These are phyloP conservation scores for Globisporangium nagaii DNA, from an alignment of 352 stramenopile species.

Conservation along the genomic window DNA sequence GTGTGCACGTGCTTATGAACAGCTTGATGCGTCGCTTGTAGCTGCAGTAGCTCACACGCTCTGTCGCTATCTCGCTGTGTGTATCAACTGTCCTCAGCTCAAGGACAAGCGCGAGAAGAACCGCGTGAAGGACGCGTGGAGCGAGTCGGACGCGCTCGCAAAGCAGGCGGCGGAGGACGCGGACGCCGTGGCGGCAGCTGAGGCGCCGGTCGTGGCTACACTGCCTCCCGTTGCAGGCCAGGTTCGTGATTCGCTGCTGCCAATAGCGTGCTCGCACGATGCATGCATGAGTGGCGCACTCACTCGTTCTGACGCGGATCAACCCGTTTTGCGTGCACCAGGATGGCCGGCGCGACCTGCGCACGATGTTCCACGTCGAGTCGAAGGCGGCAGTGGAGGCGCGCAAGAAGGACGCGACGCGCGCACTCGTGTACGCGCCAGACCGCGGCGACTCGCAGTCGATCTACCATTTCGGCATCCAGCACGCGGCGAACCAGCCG, in stretches of 20 bases:
- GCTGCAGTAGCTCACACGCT: too few species aligned
- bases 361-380: constrained; percentile 68
- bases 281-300: too few species aligned
- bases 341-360: constrained; percentile 45
- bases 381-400: constrained; percentile 44
- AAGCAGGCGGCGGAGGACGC: constrained; percentile 13
- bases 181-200: background rate
- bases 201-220: background rate
- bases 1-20: too few species aligned
- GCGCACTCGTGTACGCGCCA: constrained; percentile 43
- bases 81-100: constrained; percentile 26
- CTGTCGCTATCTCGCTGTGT: background rate
- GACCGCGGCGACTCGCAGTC: constrained; percentile 65
- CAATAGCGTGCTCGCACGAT: background rate
- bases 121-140: constrained; percentile 20
- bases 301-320: too few species aligned
- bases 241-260: background rate
- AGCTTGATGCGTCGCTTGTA: too few species aligned
- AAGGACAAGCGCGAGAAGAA: constrained; percentile 73
- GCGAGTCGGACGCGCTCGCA: constrained; percentile 14
- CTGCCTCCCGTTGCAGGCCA: background rate
- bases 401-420: constrained; percentile 67
- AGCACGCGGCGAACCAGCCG: constrained; percentile 51
- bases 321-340: background rate
- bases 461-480: constrained; percentile 65